Evolutionary conservation across 306 rosid genomes (phyloP), one percentile per base, ranked within the genome.

Genomic region (Crotalaria pallida): DNA sequence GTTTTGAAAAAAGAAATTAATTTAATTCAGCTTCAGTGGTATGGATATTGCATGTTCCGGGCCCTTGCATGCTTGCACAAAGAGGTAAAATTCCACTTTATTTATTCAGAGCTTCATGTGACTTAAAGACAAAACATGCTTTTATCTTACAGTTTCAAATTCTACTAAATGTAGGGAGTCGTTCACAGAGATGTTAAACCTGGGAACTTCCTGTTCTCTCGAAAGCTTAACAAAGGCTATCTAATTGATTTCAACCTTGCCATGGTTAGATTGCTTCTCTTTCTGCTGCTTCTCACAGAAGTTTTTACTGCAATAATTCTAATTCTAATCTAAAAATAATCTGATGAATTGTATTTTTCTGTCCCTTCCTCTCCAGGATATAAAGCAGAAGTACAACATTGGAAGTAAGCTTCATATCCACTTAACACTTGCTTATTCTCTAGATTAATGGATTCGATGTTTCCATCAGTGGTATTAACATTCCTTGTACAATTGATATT

Each of bases 221-320:
- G 86, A 43, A 88, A 81, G 79, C 80, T 80, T 49, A 86, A 55
- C 73, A 86, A 89, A 65, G 98, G 98, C 57, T 89, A 87, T 79
- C 95, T 92, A 58, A 88, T 92, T 51, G 98, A 92, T 78, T 92
- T 92, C 80, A 92, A 92, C 75, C 96, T 89, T 71, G 95, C 98
- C 51, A 56, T 82, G 98, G 98, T 92, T 72, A 71, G 86, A 16
- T 48, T 57, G 53, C 74, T 52, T 74, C 68, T 45, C 73, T 74
- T 61, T 58, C 36, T 67, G 59, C 62, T 69, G 19, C 48, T 26
- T 27, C 56, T 69, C 40, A 44, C 16, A 18, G 62, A 27, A 36
- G 58, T 58, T 67, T 71, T 77, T 41, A 62, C 26, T 69, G 36
- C 19, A 9, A 44, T 18, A 16, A 17, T 58, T 65, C 57, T 18